Base-by-base conservation (phyloP, 208 protist genomes). In the Wallacemonas sp. region DNA sequence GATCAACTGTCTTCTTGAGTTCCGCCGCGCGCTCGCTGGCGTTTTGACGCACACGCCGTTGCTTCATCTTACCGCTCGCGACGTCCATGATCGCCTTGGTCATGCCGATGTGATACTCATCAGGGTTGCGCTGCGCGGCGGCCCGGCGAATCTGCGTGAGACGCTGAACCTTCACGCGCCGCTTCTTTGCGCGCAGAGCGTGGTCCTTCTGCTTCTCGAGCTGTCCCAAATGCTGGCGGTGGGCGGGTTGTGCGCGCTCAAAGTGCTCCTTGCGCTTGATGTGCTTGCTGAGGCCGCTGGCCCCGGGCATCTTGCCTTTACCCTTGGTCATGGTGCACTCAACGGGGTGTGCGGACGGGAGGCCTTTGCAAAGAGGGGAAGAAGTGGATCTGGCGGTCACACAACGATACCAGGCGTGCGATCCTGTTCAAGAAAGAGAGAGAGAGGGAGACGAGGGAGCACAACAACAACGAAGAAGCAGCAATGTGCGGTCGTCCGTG, bases 201-300 rank as follows among this genome's bases (percentile, higher is more conserved):
- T 98, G 91, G 70, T 98, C 94, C 68, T 96, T 96, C 66, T 96
- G 87, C 76, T 98, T 98, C 66, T 98, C 94, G 0, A 98, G 81
- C 68, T 90, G 81, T 0, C 94, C 94, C 1, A 98, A 78, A 52
- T 93, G 81, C 58, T 83, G 71, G 17, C 94, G 89, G 13, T 73
- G 55, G 33, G 78, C 76, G 12, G 80, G 91, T 66, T 98, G 94
- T 30, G 87, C 89, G 21, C 94, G 83, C 62, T 98, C 94, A 54
- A 92, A 82, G 71, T 97, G 92, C 15, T 81, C 83, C 55, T 81
- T 93, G 45, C 89, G 88, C 71, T 91, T 90, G 63, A 97, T 78
- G 78, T 95, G 90, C 71, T 96, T 96, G 67, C 81, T 73, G 9
- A 97, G 66, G 41, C 82, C 84, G 29, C 89, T 81, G 32, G 79